Evolutionary conservation across 129 eudicot genomes (phyloP).

Genomic region (Helianthus tuberosus): DNA sequence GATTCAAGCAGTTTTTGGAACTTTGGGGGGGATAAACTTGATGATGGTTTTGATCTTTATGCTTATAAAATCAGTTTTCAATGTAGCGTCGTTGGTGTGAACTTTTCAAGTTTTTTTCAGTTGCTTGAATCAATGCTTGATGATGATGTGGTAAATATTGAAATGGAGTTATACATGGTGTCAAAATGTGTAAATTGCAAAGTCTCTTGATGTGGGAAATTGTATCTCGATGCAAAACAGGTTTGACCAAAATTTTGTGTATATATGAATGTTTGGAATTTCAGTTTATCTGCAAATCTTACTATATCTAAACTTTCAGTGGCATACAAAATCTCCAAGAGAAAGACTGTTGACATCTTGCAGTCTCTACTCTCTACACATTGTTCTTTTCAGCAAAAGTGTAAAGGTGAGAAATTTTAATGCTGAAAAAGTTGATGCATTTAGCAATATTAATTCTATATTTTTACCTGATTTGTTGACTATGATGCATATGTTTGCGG

Average conservation of each 20-base stretch:
- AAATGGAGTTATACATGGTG: constrained; percentile 65
- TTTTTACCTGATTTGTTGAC: constrained; percentile 7
- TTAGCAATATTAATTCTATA: not conserved
- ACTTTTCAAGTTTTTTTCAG: constrained; percentile 65
- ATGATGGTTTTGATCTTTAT: constrained; percentile 43
- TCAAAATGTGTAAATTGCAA: constrained; percentile 56
- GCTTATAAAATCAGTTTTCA: constrained; percentile 70
- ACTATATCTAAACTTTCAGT: constrained; percentile 52
- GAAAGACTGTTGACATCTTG: constrained; percentile 83
- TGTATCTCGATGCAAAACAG: constrained; percentile 61
- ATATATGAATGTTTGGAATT: too few relatives aligned
- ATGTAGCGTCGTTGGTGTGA: constrained; percentile 46
- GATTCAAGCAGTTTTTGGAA: constrained; percentile 56
- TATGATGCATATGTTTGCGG: constrained; percentile 37
- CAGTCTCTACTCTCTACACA: constrained; percentile 74
- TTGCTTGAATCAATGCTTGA: constrained; percentile 66
- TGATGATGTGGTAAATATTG: constrained; percentile 68
- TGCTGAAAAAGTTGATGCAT: not conserved
- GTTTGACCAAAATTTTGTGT: constrained; percentile 36
- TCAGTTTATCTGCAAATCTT: not conserved
- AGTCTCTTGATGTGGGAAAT: constrained; percentile 50
- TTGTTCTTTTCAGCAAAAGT: constrained; percentile 65
- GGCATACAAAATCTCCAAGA: constrained; percentile 87
- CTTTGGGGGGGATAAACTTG: constrained; percentile 46
- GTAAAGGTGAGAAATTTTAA: constrained; percentile 51